A percentile compares a stretch with the other conserved stretches of the same genome.
phyloP scores from a whole-genome alignment of 805 yeast genomes.

The Candida odintsovae region DNA sequence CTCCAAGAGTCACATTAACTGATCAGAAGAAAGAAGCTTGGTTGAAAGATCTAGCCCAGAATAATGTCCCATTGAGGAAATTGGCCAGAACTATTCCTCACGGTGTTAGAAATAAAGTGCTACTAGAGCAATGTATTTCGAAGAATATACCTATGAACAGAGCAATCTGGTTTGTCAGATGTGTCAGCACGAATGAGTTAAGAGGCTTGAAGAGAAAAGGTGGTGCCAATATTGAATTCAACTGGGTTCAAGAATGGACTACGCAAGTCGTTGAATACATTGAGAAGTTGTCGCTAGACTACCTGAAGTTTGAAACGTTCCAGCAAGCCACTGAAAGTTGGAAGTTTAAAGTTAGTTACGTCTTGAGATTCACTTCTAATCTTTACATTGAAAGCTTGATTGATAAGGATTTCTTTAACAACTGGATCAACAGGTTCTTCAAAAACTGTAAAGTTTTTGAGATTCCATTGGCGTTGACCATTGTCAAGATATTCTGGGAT shows the following conservation, averaged over 20 bases:
- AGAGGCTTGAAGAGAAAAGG: conserved; percentile 50
- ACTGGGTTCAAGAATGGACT: conserved; percentile 88
- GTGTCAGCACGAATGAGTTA: conserved; percentile 77
- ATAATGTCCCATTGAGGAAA: conserved; percentile 56
- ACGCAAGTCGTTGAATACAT: conserved; percentile 65
- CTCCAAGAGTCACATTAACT: conserved; percentile 86
- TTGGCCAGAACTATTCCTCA: conserved; percentile 83
- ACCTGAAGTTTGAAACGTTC: conserved; percentile 28
- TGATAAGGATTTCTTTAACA: conserved; percentile 54
- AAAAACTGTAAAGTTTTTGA: conserved; percentile 33
- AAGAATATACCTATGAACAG: conserved; percentile 70
- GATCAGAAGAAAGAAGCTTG: conserved; percentile 82
- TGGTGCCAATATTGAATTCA: conserved; percentile 37
- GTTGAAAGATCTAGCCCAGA: conserved; percentile 74
- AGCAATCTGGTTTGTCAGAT: conserved; percentile 87
- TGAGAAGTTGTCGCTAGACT: conserved; percentile 28
- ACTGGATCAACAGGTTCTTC: conserved; percentile 56
- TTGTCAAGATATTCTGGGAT: conserved; percentile 67
- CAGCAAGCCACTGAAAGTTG: conserved; percentile 36
- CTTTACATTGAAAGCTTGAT: conserved; percentile 65
- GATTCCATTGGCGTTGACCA: conserved; percentile 43
- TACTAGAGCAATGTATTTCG: conserved; percentile 66
- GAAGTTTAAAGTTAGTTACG: conserved; percentile 52
- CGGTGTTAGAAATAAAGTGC: conserved; percentile 68
- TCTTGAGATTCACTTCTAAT: conserved; percentile 53